phyloP scores from a whole-genome alignment of 768 basidiomycete species.

The Leccinum uliginosum region DNA sequence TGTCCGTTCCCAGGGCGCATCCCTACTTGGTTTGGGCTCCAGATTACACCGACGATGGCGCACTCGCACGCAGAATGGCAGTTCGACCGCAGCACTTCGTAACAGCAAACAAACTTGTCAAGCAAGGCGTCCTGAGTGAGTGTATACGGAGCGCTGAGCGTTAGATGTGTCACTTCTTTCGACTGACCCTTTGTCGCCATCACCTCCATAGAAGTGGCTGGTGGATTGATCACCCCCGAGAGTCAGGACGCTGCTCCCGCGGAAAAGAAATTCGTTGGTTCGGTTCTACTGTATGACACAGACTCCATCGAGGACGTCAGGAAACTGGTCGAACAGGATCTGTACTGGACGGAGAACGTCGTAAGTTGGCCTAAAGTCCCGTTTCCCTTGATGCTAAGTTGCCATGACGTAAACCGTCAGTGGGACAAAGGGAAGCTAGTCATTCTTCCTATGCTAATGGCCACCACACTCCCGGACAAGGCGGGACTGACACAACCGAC shows the following conservation, averaged over 20 bases:
- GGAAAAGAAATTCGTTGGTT: slow-evolving; percentile 59
- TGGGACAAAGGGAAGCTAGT: slow-evolving; percentile 56
- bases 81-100: slow-evolving; percentile 53
- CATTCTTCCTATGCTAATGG: slow-evolving; percentile 43
- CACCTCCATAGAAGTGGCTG: slow-evolving; percentile 42
- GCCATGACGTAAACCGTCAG: slow-evolving; percentile 26
- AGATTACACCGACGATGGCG: slow-evolving; percentile 56
- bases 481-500: slow-evolving; percentile 21
- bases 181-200: slow-evolving; percentile 3
- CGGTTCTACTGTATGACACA: slow-evolving; percentile 51
- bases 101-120: slow-evolving; percentile 37
- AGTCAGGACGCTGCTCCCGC: slow-evolving; percentile 42
- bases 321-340: slow-evolving; percentile 38
- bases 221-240: slow-evolving; percentile 56
- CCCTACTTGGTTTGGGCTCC: slow-evolving; percentile 56
- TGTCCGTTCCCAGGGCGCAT: slow-evolving; percentile 2
- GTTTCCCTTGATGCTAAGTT: background rate
- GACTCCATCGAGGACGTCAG: slow-evolving; percentile 44
- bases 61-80: slow-evolving; percentile 51
- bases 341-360: slow-evolving; percentile 40
- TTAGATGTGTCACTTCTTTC: slow-evolving; percentile 6
- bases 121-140: slow-evolving; percentile 50
- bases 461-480: slow-evolving; percentile 30
- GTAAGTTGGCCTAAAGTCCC: slow-evolving; percentile 30
- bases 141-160: background rate